A percentile compares a stretch with the other conserved stretches of the same genome.
These are phyloP conservation scores for Zelonia costaricensis DNA, from an alignment of 208 protist species.

Conservation along the genomic window DNA sequence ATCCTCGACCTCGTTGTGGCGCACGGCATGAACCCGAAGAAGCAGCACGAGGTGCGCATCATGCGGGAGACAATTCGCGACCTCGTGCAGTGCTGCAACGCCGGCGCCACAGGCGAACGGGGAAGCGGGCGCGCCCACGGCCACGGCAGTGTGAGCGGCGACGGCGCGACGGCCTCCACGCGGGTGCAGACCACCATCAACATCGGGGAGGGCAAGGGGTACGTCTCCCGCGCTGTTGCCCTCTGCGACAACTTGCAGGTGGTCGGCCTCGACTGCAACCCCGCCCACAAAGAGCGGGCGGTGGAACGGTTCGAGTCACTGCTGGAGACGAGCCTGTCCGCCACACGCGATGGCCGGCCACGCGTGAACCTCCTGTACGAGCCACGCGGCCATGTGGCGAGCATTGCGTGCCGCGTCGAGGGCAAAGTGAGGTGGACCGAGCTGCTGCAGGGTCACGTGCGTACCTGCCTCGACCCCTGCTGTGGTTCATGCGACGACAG, in stretches of 20 bases:
- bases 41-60: constrained; percentile 86
- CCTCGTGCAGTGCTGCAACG: constrained; percentile 57
- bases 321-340: constrained; percentile 44
- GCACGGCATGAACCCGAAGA: constrained; percentile 83
- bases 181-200: constrained; percentile 75
- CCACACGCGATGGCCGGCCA: constrained; percentile 21
- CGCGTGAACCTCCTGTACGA: constrained; percentile 77
- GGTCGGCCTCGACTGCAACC: constrained; percentile 90
- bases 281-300: constrained; percentile 74
- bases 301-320: constrained; percentile 62
- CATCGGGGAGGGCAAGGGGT: constrained; percentile 92
- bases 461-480: constrained; percentile 22
- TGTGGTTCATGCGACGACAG: background rate
- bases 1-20: constrained; percentile 65
- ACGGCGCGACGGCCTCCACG: background rate
- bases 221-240: constrained; percentile 79
- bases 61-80: constrained; percentile 72
- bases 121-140: too few relatives aligned
- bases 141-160: background rate
- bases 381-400: constrained; percentile 64
- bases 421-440: constrained; percentile 45
- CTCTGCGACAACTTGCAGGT: constrained; percentile 81
- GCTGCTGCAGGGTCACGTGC: constrained; percentile 56
- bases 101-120: too few relatives aligned
- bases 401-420: constrained; percentile 65